Evolutionary conservation across 2,329 filamentous ascomycete genomes (phyloP).

Genomic region (Botrytis sinoallii): DNA sequence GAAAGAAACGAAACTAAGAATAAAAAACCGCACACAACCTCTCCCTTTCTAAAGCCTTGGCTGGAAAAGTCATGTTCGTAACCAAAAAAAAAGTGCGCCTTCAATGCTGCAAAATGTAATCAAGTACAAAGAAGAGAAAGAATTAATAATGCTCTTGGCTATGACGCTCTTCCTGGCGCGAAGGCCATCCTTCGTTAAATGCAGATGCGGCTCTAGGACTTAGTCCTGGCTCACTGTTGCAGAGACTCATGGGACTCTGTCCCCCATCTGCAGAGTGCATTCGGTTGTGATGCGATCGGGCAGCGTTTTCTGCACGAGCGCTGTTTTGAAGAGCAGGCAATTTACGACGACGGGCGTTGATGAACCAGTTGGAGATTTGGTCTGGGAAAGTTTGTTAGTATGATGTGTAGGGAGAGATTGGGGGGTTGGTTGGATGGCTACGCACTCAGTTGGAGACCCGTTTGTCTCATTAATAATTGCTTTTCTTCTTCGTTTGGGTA

Average conservation of each 20-base stretch:
- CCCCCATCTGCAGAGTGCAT: constrained; percentile 8
- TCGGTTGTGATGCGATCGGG: constrained; percentile 24
- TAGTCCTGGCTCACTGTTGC: neutral
- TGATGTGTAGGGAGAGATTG: neutral
- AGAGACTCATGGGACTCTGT: constrained; percentile 4
- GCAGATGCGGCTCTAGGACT: neutral
- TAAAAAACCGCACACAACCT: neutral
- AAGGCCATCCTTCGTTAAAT: neutral
- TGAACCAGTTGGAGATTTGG: constrained; percentile 79
- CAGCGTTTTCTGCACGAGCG: constrained; percentile 36
- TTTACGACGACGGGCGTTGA: constrained; percentile 69
- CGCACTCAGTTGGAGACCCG: constrained; percentile 75
- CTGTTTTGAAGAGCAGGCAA: constrained; percentile 42
- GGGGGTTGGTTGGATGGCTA: constrained; percentile 27
- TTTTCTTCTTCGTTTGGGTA: constrained; percentile 90
- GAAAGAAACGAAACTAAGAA: neutral
- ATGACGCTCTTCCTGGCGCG: neutral
- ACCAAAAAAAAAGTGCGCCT: neutral
- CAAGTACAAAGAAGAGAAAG: neutral
- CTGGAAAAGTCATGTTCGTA: neutral
- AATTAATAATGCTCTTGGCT: neutral
- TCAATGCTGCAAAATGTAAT: neutral
- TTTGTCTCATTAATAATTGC: constrained; percentile 72
- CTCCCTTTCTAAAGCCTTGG: neutral
- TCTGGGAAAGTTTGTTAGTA: constrained; percentile 41